Conservation (phyloP, 768 basidiomycete genomes). For the Termitomyces titanicus region DNA sequence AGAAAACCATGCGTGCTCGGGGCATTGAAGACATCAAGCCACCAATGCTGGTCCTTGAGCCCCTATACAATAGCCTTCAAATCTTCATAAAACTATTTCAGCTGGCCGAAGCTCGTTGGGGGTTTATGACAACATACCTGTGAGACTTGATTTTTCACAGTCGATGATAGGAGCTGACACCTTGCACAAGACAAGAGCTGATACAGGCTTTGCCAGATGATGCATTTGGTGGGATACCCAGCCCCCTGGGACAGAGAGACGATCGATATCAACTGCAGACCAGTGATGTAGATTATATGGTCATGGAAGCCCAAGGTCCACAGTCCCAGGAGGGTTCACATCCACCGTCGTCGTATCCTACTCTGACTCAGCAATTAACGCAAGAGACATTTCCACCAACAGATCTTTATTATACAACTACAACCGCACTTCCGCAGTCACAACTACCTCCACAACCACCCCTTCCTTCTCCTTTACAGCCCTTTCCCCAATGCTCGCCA, state of each 20-base stretch:
- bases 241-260: not conserved
- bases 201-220: constrained; percentile 8
- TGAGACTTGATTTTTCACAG: constrained; percentile 19
- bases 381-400: not conserved
- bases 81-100: constrained; percentile 44
- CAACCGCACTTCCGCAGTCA: constrained; percentile 1
- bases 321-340: not conserved
- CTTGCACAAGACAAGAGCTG: constrained; percentile 10
- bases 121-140: constrained; percentile 28
- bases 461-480: not conserved
- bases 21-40: constrained; percentile 30
- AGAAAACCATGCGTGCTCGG: constrained; percentile 27
- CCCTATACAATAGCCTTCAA: constrained; percentile 32
- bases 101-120: constrained; percentile 29
- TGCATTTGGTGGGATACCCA: not conserved
- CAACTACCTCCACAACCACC: not conserved
- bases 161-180: not conserved
- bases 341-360: not conserved
- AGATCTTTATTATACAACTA: not conserved
- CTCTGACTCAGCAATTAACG: not conserved
- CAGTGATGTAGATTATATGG: not conserved
- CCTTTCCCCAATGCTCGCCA: not conserved
- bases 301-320: not conserved
- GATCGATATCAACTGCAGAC: not conserved
- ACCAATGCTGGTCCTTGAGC: constrained; percentile 28